phyloP scores from a whole-genome alignment of 2,329 filamentous ascomycete genomes.

The Botryotinia globosa region DNA sequence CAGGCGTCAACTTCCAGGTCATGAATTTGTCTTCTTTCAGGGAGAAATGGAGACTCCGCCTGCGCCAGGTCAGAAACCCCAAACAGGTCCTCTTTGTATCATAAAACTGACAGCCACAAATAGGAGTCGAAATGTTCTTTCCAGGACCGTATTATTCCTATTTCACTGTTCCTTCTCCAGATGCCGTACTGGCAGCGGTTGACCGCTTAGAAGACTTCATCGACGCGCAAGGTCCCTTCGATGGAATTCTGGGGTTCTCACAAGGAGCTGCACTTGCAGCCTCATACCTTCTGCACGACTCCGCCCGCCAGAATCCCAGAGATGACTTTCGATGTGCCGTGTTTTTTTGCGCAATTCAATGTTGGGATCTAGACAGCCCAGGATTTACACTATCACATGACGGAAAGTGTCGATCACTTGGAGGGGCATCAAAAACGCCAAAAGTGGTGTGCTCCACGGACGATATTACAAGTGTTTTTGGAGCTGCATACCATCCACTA shows the following conservation, averaged over 20 bases:
- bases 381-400: neutral
- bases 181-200: neutral
- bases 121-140: neutral
- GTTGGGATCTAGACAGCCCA: neutral
- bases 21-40: neutral
- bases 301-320: neutral
- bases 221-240: slow-evolving; percentile 46
- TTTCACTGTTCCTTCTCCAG: neutral
- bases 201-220: slow-evolving; percentile 37
- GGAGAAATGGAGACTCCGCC: neutral
- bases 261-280: slow-evolving; percentile 50
- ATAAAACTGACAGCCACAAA: neutral
- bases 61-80: neutral
- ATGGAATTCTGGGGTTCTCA: slow-evolving; percentile 59
- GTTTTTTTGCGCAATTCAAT: neutral
- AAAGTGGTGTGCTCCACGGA: neutral
- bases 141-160: neutral
- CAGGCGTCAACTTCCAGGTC: neutral
- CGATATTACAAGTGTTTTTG: neutral
- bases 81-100: neutral
- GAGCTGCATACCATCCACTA: neutral
- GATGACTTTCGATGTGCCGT: neutral
- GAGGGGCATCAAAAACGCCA: neutral
- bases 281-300: neutral
- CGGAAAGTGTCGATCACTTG: neutral